Evolutionary conservation across 306 rosid genomes (phyloP), one percentile per base, ranked within the genome.

Genomic region (Glycine latifolia): DNA sequence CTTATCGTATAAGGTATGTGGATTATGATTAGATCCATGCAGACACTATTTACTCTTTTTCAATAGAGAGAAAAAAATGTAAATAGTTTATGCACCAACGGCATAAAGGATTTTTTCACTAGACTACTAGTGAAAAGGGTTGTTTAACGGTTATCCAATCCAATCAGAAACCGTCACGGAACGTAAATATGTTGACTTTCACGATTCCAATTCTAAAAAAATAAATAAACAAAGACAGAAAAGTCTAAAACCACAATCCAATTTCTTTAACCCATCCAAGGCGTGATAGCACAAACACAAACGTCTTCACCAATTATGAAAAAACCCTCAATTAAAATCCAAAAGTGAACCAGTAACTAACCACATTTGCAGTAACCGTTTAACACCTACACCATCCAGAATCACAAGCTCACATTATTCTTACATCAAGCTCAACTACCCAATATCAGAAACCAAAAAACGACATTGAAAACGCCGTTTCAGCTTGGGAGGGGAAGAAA

Each of bases 261-360:
- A 78, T 16, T 63, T 63, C 71, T 65, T 65, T 11, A 71, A 55
- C 10, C 73, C 46, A 62, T 62, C 26, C 62, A 62, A 33, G 44
- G 44, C 68, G 2, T 2, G 68, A 62, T 31, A 12, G 33, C 46
- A 11, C 10, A 10, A 52, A 43, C 71, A 53, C 33, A 56, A 44
- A 65, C n/a, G 8, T 39, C 49, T 17, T 65, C 4, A 55, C 54
- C 37, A 4, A n/a, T 62, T 71, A 26, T 71, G 26, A n/a, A 63
- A 12, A 75, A 62, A 10, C 6, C 44, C 46, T 33, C 9, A 54
- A 56, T 13, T 43, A 76, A 58, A 53, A 60, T 60, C 35, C 31
- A 77, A 77, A 60, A 37, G 14, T 5, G 39, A 52, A 76, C 37
- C n/a, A 59, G n/a, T 41, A 69, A 54, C 60, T 52, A 81, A 61